Percentiles rank a stretch among this genome's conserved stretches.
phyloP scores from a whole-genome alignment of 75 land plant genomes.

The Sequoiadendron giganteum region DNA sequence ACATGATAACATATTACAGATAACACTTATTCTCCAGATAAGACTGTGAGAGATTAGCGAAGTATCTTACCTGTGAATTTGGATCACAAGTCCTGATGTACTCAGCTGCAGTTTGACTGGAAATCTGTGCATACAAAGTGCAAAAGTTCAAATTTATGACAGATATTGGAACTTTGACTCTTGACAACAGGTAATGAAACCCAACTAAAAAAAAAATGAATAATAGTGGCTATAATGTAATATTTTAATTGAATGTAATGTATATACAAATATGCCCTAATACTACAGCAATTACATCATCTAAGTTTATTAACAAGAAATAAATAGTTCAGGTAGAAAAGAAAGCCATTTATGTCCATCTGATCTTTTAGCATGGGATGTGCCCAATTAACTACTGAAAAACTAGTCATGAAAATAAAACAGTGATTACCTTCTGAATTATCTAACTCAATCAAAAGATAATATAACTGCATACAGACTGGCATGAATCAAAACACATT shows the following conservation, averaged over 20 bases:
- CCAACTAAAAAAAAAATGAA: background rate
- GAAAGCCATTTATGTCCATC: background rate
- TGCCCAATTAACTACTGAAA: background rate
- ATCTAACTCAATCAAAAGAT: background rate
- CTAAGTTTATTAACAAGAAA: background rate
- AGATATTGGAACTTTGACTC: background rate
- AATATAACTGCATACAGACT: background rate
- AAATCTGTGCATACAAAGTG: slow-evolving; percentile 41
- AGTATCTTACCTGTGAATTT: slow-evolving; percentile 58
- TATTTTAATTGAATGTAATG: background rate
- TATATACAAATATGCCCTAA: background rate
- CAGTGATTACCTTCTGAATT: background rate
- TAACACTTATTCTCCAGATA: background rate
- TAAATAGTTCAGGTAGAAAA: background rate
- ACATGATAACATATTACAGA: background rate
- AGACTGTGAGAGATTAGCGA: background rate
- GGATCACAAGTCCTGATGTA: slow-evolving; percentile 66
- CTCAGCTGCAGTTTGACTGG: slow-evolving; percentile 55
- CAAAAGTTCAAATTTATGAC: background rate
- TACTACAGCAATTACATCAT: background rate
- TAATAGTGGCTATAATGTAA: background rate
- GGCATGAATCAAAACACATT: background rate
- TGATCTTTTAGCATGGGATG: background rate
- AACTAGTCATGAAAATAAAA: background rate
- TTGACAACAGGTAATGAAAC: background rate